These are phyloP conservation scores for Acacia pycnantha DNA, from an alignment of 331 rosid species.

Conservation along the genomic window DNA sequence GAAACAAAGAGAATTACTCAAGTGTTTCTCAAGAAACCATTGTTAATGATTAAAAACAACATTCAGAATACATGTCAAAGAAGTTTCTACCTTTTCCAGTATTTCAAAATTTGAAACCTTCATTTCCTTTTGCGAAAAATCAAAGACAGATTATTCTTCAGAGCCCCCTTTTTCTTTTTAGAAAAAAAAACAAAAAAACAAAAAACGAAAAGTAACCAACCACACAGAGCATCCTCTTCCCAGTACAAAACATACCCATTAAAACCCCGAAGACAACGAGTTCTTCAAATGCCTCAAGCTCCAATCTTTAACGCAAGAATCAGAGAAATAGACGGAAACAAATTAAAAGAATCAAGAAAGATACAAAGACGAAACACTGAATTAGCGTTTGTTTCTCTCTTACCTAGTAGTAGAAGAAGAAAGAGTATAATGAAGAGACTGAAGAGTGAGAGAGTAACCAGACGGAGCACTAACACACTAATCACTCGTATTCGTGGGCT, in stretches of 20 bases:
- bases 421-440: neutral
- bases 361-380: neutral
- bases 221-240: neutral
- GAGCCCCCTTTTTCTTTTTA: neutral
- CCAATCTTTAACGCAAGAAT: neutral
- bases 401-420: neutral
- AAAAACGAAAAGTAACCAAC: neutral
- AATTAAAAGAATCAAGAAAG: neutral
- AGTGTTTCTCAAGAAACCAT: slow-evolving; percentile 20
- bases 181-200: slow-evolving; percentile 6
- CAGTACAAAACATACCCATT: neutral
- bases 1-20: neutral
- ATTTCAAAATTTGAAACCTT: neutral
- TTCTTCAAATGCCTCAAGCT: slow-evolving; percentile 5
- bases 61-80: neutral
- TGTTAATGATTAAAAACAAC: slow-evolving; percentile 12
- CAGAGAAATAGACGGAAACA: neutral
- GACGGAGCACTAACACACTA: neutral
- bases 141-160: neutral
- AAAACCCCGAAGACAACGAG: neutral
- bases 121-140: neutral
- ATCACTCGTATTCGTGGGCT: neutral
- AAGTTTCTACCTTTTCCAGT: neutral
- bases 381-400: neutral
- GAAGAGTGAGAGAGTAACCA: neutral